These are phyloP conservation scores for Leccinum longicurvipes DNA, from an alignment of 768 basidiomycete genomes.

Conservation along the genomic window DNA sequence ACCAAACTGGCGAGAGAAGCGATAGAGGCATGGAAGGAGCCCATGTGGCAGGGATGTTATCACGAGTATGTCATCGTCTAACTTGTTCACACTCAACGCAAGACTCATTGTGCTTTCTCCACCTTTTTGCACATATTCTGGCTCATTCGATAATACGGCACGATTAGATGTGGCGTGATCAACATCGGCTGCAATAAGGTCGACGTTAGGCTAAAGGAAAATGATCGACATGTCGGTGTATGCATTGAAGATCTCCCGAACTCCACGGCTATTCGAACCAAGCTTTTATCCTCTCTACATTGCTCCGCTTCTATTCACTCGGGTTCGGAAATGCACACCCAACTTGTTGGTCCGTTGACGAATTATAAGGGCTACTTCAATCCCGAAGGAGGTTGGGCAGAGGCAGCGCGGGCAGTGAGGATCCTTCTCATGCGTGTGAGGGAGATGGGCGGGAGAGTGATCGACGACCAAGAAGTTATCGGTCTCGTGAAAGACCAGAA, in stretches of 20 bases:
- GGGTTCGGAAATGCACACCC: not conserved
- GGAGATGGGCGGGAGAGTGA: slow-evolving; percentile 56
- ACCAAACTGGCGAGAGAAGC: slow-evolving; percentile 72
- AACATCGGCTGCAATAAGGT: slow-evolving; percentile 36
- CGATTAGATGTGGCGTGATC: slow-evolving; percentile 25
- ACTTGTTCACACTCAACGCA: not conserved
- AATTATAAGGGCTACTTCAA: slow-evolving; percentile 61
- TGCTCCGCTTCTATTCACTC: not conserved
- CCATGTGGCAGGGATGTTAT: slow-evolving; percentile 69
- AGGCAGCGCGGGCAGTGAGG: slow-evolving; percentile 64
- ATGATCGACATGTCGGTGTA: slow-evolving; percentile 60
- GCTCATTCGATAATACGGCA: not conserved
- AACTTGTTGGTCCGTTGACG: slow-evolving; percentile 16
- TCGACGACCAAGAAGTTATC: slow-evolving; percentile 55
- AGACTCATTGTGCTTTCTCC: not conserved
- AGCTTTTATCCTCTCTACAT: slow-evolving; percentile 15
- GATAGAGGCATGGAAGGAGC: slow-evolving; percentile 70
- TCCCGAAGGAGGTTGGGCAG: slow-evolving; percentile 79
- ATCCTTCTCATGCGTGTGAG: slow-evolving; percentile 53
- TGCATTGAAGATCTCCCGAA: slow-evolving; percentile 35
- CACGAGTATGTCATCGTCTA: slow-evolving; percentile 64
- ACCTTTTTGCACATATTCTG: not conserved
- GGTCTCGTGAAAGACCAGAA: slow-evolving; percentile 40
- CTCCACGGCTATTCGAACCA: slow-evolving; percentile 11
- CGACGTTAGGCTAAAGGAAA: slow-evolving; percentile 52